phyloP scores from a whole-genome alignment of 1,284 basidiomycete genomes.

The Ganoderma meredithae region DNA sequence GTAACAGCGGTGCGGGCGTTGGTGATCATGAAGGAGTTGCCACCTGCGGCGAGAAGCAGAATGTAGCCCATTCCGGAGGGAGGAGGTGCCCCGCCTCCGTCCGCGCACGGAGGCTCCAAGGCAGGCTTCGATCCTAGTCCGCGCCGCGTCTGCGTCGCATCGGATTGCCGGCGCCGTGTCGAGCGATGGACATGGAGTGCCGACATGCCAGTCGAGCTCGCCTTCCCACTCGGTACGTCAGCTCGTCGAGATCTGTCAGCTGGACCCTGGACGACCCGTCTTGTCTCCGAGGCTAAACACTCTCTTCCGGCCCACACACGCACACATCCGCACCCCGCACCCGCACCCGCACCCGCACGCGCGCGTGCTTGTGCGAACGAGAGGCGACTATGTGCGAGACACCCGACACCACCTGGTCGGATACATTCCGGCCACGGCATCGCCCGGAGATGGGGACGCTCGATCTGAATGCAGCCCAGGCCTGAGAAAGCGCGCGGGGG shows the following conservation, averaged over 20 bases:
- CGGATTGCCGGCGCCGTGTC: constrained; percentile 7
- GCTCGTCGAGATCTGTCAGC: constrained; percentile 3
- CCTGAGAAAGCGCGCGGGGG: constrained; percentile 7
- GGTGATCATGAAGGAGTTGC: constrained; percentile 18
- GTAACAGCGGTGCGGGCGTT: constrained; percentile 24
- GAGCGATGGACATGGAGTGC: constrained; percentile 1
- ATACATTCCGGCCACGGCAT: constrained; percentile 7
- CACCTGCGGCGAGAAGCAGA: constrained; percentile 15
- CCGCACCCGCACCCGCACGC: too few relatives aligned
- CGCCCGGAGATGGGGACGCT: not conserved
- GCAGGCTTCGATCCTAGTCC: constrained; percentile 29
- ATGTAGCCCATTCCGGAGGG: constrained; percentile 13
- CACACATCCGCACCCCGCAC: constrained; percentile 3
- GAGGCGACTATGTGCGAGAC: constrained; percentile 2
- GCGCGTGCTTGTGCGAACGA: not conserved
- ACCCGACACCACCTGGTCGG: constrained; percentile 2
- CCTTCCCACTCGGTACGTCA: constrained; percentile 1
- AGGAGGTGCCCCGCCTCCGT: not conserved
- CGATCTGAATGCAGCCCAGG: constrained; percentile 5
- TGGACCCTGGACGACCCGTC: constrained; percentile 1
- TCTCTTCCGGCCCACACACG: constrained; percentile 2
- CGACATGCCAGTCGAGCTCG: not conserved
- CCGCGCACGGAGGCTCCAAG: constrained; percentile 3
- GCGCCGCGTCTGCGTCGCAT: constrained; percentile 19
- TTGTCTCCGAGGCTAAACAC: constrained; percentile 12